Evolutionary conservation across 225 moss, liverwort and hornwort species (phyloP), one percentile per base, ranked within the genome.

Genomic region (Anthoceros angustus): DNA sequence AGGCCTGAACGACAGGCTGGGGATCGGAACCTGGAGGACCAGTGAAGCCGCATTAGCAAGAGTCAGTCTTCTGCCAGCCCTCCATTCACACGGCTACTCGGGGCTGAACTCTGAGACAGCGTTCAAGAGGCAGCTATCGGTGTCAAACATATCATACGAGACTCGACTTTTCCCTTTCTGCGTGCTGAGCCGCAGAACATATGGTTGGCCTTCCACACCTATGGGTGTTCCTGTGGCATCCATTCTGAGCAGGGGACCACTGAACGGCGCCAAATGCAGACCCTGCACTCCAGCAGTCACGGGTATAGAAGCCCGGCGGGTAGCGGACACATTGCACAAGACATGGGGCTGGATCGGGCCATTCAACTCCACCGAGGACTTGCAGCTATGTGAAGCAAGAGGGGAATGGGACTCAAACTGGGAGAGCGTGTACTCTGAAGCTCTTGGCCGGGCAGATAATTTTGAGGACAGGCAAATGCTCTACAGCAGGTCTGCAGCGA

Each of bases 1-100:
- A 45, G 95, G 95, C 41, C 82, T 89, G 10, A 98, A 98, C 68
- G 95, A 98, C 68, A 87, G 95, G 69, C 61, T 98, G 63, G 92
- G 95, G 50, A 41, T 92, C 2, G 95, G 95, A 41, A 84, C 76
- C 48, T 61, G 62, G 2, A 69, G 71, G 16, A 79, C 86, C 21
- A 90, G 88, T 62, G 39, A 43, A 62, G 80, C 80, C 12, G 95
- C 91, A 18, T 70, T 98, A 48, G 74, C 81, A 64, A 83, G 95
- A 77, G 67, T 88, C 55, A 78, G 82, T 65, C 71, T 88, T 64
- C 71, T 95, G 4, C 84, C 83, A 11, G 67, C 78, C 14, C 82
- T 98, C 41, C 79, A 87, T 39, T 45, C 72, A 14, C 76, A 72
- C 18, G 78, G 79, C n/a, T 74, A 71, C 62, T 71, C 78, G 70